Percentiles rank a stretch among this genome's conserved stretches.
Conservation (phyloP, 1,139 yeast genomes). For the Saccharomycopsis hybrid region DNA sequence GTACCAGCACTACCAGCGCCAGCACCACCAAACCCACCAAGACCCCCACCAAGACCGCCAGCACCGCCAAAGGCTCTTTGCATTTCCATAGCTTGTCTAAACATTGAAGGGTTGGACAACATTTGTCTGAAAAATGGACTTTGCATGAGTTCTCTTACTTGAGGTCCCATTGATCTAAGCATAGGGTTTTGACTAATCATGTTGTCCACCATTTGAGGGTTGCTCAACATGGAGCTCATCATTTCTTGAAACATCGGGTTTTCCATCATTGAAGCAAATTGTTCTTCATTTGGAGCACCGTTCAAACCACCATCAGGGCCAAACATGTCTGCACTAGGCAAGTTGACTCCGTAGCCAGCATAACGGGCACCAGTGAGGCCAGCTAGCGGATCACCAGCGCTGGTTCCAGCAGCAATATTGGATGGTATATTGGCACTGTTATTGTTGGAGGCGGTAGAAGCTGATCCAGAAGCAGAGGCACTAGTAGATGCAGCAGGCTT, state of each 20-base stretch:
- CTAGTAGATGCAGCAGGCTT: constrained; percentile 23
- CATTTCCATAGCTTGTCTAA: constrained; percentile 78
- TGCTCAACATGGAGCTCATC: constrained; percentile 69
- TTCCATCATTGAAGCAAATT: constrained; percentile 77
- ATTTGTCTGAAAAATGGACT: constrained; percentile 79
- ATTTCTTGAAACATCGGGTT: constrained; percentile 76
- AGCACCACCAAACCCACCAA: constrained; percentile 21
- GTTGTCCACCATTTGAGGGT: constrained; percentile 79
- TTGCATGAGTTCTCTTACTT: constrained; percentile 78
- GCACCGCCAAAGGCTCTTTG: constrained; percentile 44
- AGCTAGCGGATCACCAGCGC: constrained; percentile 83
- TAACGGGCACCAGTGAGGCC: constrained; percentile 93
- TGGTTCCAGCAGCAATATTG: constrained; percentile 81
- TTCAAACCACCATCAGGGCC: constrained; percentile 95
- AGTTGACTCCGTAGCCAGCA: constrained; percentile 77
- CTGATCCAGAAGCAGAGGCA: constrained; percentile 18
- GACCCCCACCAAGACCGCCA: constrained; percentile 3
- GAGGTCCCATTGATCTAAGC: constrained; percentile 81
- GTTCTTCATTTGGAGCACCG: constrained; percentile 29
- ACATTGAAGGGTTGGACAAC: constrained; percentile 78
- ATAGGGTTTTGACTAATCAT: constrained; percentile 81
- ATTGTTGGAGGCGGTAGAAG: constrained; percentile 25
- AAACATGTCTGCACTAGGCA: constrained; percentile 85
- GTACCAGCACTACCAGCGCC: constrained; percentile 21
- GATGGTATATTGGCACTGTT: constrained; percentile 45